A percentile compares a stretch with the other conserved stretches of the same genome.
Conservation (phyloP, 2,329 filamentous ascomycete species). For the Trichoderma asperellum region DNA sequence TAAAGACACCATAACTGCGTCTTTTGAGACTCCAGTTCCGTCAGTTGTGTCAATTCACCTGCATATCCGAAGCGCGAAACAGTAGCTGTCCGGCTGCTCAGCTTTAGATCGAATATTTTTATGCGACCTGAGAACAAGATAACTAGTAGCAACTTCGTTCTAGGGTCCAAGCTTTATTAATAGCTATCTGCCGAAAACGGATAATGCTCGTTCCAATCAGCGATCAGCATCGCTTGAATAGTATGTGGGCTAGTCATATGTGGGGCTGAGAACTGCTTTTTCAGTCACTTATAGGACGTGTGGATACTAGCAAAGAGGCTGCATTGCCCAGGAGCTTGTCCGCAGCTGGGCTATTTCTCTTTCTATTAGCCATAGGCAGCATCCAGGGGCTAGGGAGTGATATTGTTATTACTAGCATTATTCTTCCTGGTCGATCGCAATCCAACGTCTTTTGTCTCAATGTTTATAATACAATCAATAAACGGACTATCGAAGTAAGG, state of each 20-base stretch:
- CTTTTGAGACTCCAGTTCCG: background rate
- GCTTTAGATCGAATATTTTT: background rate
- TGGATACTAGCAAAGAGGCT: slow-evolving; percentile 2
- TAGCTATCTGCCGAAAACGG: background rate
- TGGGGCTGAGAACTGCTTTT: background rate
- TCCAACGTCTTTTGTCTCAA: background rate
- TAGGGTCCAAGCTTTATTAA: background rate
- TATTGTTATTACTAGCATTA: background rate
- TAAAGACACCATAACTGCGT: background rate
- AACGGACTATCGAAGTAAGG: background rate
- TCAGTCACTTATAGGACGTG: background rate
- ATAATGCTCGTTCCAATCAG: background rate
- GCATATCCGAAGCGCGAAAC: background rate
- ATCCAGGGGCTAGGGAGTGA: background rate
- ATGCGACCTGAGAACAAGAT: background rate
- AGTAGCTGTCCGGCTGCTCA: background rate
- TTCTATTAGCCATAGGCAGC: background rate
- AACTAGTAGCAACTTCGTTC: background rate
- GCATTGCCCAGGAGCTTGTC: slow-evolving; percentile 6
- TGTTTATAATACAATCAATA: background rate
- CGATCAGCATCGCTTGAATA: background rate
- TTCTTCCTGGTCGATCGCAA: background rate
- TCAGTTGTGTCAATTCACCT: background rate
- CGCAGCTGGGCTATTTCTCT: slow-evolving; percentile 6
- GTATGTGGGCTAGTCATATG: background rate